Conservation (phyloP, 768 basidiomycete species). For the Boletus insuetus region DNA sequence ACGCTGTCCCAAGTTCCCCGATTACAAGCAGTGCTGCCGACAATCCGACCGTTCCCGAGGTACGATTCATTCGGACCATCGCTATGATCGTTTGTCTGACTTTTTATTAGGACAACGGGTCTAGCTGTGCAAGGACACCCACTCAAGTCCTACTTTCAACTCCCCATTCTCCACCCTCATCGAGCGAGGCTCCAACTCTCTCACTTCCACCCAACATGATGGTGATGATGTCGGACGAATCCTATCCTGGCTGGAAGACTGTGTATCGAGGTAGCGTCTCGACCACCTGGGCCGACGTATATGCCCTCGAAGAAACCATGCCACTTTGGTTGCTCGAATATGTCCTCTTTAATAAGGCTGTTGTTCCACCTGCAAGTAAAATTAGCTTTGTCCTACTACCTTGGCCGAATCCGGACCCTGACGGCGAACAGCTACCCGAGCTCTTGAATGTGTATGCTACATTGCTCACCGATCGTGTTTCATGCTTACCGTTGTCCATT, state of each 20-base stretch:
- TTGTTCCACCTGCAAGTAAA: slow-evolving; percentile 59
- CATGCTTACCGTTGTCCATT: background rate
- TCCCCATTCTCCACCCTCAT: slow-evolving; percentile 62
- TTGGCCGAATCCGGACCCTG: slow-evolving; percentile 57
- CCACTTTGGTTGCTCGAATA: slow-evolving; percentile 91
- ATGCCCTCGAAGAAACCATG: slow-evolving; percentile 67
- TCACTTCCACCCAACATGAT: slow-evolving; percentile 56
- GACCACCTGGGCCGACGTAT: slow-evolving; percentile 51
- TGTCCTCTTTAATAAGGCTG: slow-evolving; percentile 64
- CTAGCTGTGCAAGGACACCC: slow-evolving; percentile 43
- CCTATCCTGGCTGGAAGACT: slow-evolving; percentile 66
- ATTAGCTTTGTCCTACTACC: slow-evolving; percentile 89
- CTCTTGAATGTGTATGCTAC: slow-evolving; percentile 77
- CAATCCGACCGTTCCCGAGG: slow-evolving; percentile 19
- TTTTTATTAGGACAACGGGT: slow-evolving; percentile 22
- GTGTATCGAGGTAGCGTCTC: slow-evolving; percentile 74
- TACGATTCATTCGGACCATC: slow-evolving; percentile 12
- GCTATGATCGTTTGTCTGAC: background rate
- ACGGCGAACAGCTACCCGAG: slow-evolving; percentile 66
- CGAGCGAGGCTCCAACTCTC: slow-evolving; percentile 69
- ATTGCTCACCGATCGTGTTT: background rate
- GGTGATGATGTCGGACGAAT: slow-evolving; percentile 82
- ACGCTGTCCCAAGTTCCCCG: slow-evolving; percentile 26
- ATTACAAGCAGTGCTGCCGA: slow-evolving; percentile 17
- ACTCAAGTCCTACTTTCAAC: slow-evolving; percentile 53